Evolutionary conservation across 2,329 filamentous ascomycete genomes (phyloP).

Genomic region (Colletotrichum brevisporum): DNA sequence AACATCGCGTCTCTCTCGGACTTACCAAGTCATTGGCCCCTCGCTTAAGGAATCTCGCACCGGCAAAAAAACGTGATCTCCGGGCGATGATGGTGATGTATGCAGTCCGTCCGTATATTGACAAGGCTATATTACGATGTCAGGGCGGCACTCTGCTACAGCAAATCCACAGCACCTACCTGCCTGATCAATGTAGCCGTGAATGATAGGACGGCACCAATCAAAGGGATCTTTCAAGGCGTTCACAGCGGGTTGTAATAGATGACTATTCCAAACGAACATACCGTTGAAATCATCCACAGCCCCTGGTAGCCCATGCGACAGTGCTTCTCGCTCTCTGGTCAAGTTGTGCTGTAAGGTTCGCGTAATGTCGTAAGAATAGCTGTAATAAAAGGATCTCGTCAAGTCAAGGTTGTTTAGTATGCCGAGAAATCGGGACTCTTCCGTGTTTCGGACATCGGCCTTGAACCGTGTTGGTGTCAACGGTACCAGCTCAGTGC

Average conservation of each 20-base stretch:
- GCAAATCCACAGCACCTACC: constrained; percentile 51
- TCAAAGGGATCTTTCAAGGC: constrained; percentile 87
- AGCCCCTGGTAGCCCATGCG: constrained; percentile 69
- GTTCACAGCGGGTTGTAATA: constrained; percentile 81
- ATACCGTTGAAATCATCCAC: constrained; percentile 84
- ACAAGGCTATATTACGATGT: constrained; percentile 66
- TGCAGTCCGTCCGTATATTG: constrained; percentile 88
- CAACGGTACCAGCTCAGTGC: constrained; percentile 90
- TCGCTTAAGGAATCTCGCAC: constrained; percentile 92
- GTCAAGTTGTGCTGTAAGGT: constrained; percentile 94
- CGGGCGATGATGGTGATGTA: constrained; percentile 96
- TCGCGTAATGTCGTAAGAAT: constrained; percentile 95
- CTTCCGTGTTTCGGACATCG: constrained; percentile 87
- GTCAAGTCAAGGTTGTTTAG: constrained; percentile 92
- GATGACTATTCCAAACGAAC: constrained; percentile 98
- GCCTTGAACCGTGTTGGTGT: constrained; percentile 82
- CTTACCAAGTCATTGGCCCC: constrained; percentile 86
- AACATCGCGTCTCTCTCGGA: not conserved
- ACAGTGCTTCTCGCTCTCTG: constrained; percentile 80
- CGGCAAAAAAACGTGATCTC: constrained; percentile 92
- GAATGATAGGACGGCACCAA: constrained; percentile 96
- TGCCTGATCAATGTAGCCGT: constrained; percentile 96
- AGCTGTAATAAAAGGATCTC: constrained; percentile 97
- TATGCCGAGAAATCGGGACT: constrained; percentile 89
- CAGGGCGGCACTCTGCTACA: no score